Conservation (phyloP, 768 basidiomycete species). For the Udeniomyces megalosporus region DNA sequence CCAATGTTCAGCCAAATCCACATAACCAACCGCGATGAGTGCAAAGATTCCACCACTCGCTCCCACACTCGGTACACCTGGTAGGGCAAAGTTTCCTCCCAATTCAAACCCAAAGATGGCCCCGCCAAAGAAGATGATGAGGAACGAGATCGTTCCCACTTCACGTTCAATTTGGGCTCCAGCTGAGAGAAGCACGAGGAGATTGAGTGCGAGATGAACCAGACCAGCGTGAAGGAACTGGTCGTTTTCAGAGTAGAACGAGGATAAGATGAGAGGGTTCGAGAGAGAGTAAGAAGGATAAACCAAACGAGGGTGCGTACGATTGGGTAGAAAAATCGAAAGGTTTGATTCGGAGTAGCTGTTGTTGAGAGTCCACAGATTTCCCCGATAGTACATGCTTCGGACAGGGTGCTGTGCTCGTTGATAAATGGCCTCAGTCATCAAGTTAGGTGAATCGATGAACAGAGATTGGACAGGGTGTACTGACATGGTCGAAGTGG, state of each 20-base stretch:
- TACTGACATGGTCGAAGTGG: background rate
- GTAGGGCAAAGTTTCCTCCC: constrained; percentile 81
- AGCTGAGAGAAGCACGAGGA: constrained; percentile 68
- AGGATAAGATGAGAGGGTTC: background rate
- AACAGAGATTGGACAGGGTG: background rate
- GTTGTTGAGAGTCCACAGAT: constrained; percentile 61
- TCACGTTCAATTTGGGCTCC: constrained; percentile 30
- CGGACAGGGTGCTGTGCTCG: constrained; percentile 18
- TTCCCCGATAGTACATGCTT: constrained; percentile 56
- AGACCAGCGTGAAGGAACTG: constrained; percentile 83
- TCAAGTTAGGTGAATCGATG: too few species aligned
- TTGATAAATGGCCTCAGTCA: too few species aligned
- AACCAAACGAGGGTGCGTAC: constrained; percentile 19
- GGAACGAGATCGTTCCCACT: constrained; percentile 48
- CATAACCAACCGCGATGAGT: constrained; percentile 33
- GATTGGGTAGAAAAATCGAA: constrained; percentile 35
- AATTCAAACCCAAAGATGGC: constrained; percentile 74
- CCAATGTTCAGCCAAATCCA: constrained; percentile 88
- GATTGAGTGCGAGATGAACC: constrained; percentile 77
- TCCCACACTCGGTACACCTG: constrained; percentile 74
- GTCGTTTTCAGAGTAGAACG: too few species aligned
- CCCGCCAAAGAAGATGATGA: constrained; percentile 71
- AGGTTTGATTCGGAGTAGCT: constrained; percentile 41
- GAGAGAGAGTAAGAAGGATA: background rate
- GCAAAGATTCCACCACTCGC: constrained; percentile 85